Conservation (phyloP, 73 alveolate species). For the Paramecium sonneborni region DNA sequence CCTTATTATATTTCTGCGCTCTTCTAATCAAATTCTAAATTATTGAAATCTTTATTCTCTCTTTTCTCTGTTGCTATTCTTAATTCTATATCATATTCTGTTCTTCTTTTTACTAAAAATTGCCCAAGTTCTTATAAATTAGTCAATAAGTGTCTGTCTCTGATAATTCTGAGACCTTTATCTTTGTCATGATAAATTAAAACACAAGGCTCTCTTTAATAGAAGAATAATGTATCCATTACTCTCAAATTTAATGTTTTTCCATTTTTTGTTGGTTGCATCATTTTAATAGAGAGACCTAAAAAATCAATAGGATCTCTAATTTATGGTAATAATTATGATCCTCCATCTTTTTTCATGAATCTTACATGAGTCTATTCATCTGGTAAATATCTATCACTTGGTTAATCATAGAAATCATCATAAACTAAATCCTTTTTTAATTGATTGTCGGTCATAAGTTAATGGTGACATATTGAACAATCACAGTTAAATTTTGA, state of each 20-base stretch:
- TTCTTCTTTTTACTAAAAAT: constrained; percentile 6
- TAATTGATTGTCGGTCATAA: constrained; percentile 11
- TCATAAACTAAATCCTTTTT: neutral
- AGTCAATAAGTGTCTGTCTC: neutral
- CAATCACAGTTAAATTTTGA: neutral
- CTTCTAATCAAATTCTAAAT: constrained; percentile 25
- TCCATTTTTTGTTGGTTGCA: neutral
- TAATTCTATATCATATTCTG: constrained; percentile 15
- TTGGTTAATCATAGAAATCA: neutral
- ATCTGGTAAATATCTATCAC: neutral
- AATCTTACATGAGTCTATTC: neutral
- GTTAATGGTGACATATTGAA: neutral
- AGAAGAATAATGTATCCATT: neutral
- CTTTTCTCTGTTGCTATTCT: neutral
- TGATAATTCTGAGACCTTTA: neutral
- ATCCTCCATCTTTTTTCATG: neutral
- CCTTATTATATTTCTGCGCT: constrained; percentile 14
- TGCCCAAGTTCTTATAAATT: neutral
- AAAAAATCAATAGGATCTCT: neutral
- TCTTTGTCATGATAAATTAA: neutral
- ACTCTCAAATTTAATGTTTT: neutral
- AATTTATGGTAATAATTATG: neutral
- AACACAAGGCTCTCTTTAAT: constrained; percentile 23
- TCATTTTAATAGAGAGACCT: neutral
- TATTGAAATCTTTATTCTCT: neutral